Evolutionary conservation across 805 yeast genomes (phyloP).

Genomic region (Lipomyces yamadae): DNA sequence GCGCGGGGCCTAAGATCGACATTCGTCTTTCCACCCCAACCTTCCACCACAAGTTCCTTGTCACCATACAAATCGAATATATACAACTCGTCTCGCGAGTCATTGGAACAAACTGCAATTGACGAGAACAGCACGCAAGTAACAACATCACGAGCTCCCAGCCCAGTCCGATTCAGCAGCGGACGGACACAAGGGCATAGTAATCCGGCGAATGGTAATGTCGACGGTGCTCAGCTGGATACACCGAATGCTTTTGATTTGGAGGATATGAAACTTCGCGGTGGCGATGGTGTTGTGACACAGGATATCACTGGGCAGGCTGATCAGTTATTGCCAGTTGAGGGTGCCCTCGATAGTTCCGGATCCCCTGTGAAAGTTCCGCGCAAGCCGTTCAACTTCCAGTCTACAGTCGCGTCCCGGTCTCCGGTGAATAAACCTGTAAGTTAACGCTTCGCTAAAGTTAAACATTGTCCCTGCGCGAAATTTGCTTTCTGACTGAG

Average conservation of each 20-base stretch:
- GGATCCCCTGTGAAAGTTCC: conserved; percentile 31
- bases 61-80: conserved; percentile 26
- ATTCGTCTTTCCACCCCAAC: conserved; percentile 28
- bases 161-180: conserved; percentile 27
- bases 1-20: conserved; percentile 16
- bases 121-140: conserved; percentile 30
- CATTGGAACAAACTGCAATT: conserved; percentile 31
- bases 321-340: background rate
- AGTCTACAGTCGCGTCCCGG: conserved; percentile 61
- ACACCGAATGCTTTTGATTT: conserved; percentile 11
- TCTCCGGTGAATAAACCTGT: conserved; percentile 37
- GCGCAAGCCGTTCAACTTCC: conserved; percentile 40
- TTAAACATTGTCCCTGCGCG: background rate
- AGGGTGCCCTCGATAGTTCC: conserved; percentile 17
- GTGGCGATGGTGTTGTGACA: background rate
- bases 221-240: conserved; percentile 9
- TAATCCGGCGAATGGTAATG: background rate
- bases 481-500: background rate
- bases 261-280: conserved; percentile 11
- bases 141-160: conserved; percentile 23
- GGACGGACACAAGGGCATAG: conserved; percentile 7
- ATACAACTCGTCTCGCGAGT: conserved; percentile 25
- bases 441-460: conserved; percentile 3
- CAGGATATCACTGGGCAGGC: conserved; percentile 4
- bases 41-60: conserved; percentile 14